Base-by-base conservation (phyloP, 306 rosid genomes). In the Prunus mongolica region DNA sequence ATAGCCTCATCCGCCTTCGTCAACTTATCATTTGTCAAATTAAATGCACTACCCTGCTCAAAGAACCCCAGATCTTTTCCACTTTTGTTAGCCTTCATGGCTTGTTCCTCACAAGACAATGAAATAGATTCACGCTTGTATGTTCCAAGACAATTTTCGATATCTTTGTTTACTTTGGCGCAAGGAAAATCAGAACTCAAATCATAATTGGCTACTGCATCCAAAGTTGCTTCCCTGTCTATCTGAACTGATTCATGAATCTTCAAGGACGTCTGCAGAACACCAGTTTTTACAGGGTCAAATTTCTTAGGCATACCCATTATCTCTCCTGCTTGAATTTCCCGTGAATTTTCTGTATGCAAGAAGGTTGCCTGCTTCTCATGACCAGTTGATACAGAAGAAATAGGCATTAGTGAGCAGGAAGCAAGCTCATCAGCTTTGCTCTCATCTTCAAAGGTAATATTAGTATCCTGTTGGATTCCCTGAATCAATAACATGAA, bases 351-450 rank as follows among this genome's bases (percentile, higher is more conserved):
- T 69, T 15, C 61, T 16, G 65, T 44, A 44, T 73, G 69, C 68
- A 60, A 50, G 50, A 67, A 50, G 34, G 56, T 72, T 73, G 66
- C 77, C 72, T 71, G 86, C 83, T 80, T 80, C 62, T 61, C 86
- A 65, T 75, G 70, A 78, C 55, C 80, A 78, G 80, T 49, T 69
- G 34, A 67, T 10, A 65, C 56, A 65, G 84, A 76, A 52, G 69
- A 73, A 52, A 54, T 12, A 50, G 76, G 83, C 56, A 54, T 55
- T 28, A 20, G 72, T 49, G 65, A 82, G 78, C 74, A 64, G 76
- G 81, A 78, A 61, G 79, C 74, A 67, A 70, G 78, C 83, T 64
- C 88, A 81, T 71, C 71, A 74, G 72, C 67, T 76, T 81, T 80
- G 74, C 70, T 71, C 25, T 62, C 87, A 71, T 67, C 80, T 46